Base-by-base conservation (phyloP, 169 alveolate genomes). In the Cryptosporidium sp. region DNA sequence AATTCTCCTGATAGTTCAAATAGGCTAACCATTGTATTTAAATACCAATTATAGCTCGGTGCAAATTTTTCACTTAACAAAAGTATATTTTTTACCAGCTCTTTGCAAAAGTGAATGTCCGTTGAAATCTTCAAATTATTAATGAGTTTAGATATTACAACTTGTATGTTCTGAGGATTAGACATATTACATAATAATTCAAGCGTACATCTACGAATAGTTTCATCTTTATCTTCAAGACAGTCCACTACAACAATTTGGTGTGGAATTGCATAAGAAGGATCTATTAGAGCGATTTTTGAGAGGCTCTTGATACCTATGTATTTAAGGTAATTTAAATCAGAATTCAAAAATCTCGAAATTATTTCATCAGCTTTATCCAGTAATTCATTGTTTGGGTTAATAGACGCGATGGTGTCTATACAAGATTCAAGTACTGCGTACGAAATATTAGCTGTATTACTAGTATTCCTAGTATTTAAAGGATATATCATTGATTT, bases 231-330 rank as follows among this genome's bases (percentile, higher is more conserved):
- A 75, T 97, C 98, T 93, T 98, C 99, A 8, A 98, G 92, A 70
- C 99, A 98, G 72, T 98, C 99, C 35, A 98, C 98, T 1, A 98
- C 97, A 51, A 95, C 96, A 91, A 94, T 94, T 95, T 98, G 97
- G 87, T 97, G 98, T 71, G 95, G 94, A 70, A 96, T 93, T 3
- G 98, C 99, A 92, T 97, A 96, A 56, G 94, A 93, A 37, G 98
- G 97, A 70, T 96, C 94, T 18, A 98, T 96, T 87, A 95, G 92
- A 33, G 95, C 95, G 69, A 96, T 96, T 21, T 85, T 61, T 23
- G 92, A 70, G 42, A 98, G 96, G 0, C 98, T 98, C 61, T 97
- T 96, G 10, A 98, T 96, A 31, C 99, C 99, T 12, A 97, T 92
- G 84, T 96, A 97, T 84, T 97, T 95, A 53, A 98, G 92, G 92